phyloP scores from a whole-genome alignment of 2,329 filamentous ascomycete species.

The Simplicillium sp. region DNA sequence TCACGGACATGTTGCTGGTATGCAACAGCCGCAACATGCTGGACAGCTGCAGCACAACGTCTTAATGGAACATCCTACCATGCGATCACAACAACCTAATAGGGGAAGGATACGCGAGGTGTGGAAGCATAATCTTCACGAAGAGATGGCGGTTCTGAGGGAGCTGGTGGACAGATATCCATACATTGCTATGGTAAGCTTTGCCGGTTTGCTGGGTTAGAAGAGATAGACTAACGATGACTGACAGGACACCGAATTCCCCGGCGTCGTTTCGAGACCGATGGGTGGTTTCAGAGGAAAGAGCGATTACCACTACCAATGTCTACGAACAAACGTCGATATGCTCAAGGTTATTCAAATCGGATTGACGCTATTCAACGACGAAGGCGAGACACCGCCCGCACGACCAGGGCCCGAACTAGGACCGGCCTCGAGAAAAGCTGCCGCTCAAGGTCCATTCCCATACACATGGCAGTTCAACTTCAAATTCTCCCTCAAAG shows the following conservation, averaged over 20 bases:
- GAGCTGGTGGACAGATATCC: slow-evolving; percentile 83
- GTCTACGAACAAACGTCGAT: slow-evolving; percentile 91
- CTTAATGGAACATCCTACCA: slow-evolving; percentile 31
- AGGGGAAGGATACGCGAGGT: slow-evolving; percentile 89
- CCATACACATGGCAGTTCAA: slow-evolving; percentile 99
- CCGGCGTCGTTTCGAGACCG: slow-evolving; percentile 90
- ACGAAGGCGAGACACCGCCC: slow-evolving; percentile 79
- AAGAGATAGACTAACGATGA: slow-evolving; percentile 1
- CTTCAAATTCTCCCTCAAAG: slow-evolving; percentile 88
- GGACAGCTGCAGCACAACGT: slow-evolving; percentile 29
- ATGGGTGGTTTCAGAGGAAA: slow-evolving; percentile 93
- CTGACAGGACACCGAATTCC: slow-evolving; percentile 86
- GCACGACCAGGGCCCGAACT: slow-evolving; percentile 47
- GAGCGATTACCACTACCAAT: slow-evolving; percentile 98
- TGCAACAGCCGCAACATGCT: slow-evolving; percentile 50
- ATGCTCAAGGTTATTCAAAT: slow-evolving; percentile 96
- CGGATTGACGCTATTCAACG: slow-evolving; percentile 85
- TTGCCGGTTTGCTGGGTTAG: slow-evolving; percentile 1
- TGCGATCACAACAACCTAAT: slow-evolving; percentile 43
- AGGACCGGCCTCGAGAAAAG: slow-evolving; percentile 26
- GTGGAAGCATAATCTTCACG: slow-evolving; percentile 83
- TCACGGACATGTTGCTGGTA: slow-evolving; percentile 39
- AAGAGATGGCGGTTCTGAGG: slow-evolving; percentile 81
- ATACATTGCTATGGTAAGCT: slow-evolving; percentile 90
- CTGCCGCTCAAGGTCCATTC: slow-evolving; percentile 40